Base-by-base conservation (phyloP, 2,329 filamentous ascomycete genomes). In the Cladosporium velox region DNA sequence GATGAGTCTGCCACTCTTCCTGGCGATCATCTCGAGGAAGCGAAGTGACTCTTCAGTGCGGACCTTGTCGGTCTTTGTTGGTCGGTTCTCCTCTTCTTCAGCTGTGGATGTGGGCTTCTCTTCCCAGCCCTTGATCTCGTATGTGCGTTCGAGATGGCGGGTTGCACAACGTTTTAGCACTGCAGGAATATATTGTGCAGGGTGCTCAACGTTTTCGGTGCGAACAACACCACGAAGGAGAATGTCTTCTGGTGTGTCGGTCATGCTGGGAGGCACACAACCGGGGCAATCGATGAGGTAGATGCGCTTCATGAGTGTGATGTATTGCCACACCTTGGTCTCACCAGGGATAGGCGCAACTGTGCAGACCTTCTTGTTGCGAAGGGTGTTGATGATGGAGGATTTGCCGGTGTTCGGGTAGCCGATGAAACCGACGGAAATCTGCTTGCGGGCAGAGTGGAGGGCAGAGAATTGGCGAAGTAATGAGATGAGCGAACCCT, bases 321-420 rank as follows among this genome's bases (percentile, higher is more conserved):
- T 92, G 75, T 97, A 97, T 77, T 97, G 94, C 94, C 95, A 98
- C 34, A 97, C 91, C 80, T 97, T 98, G 38, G 94, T 98, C 82
- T 97, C 93, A 15, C 93, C 95, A 7, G 95, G 94, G 68, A 98
- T 97, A 6, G 94, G 95, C 7, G 95, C 95, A 3, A 96, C 92
- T 18, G 86, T 95, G 81, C 93, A 93, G 49, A 97, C 93, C 77
- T 95, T 93, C 83, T 97, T 98, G 78, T 93, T 94, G 55, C 93
- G 87, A 2, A 99, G 82, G 0, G 94, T 97, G 81, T 99, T 99
- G 81, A 99, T 98, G 71, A 99, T 95, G 52, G 91, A 95, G 3
- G 91, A 96, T 79, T 99, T 99, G 73, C 95, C 95, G 0, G 92
- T 93, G 73, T 98, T 99, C 3, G 95, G 95, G 70, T 95, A 95